Percentiles rank a stretch among this genome's conserved stretches.
Conservation (phyloP, 2,329 filamentous ascomycete species). For the Chaetothyriales sp. region DNA sequence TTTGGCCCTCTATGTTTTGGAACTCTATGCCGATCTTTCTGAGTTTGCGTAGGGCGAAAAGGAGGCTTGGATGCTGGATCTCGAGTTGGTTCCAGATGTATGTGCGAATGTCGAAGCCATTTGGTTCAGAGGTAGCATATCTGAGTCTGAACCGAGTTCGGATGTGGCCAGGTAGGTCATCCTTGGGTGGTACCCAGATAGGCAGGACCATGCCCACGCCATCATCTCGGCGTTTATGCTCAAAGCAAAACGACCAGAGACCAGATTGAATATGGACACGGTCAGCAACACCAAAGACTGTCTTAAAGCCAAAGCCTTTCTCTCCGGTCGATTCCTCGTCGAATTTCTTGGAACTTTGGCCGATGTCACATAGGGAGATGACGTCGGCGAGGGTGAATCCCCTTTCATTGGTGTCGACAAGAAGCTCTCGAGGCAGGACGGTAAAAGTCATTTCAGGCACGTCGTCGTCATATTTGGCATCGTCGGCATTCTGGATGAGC, state of each 20-base stretch:
- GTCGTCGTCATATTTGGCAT: constrained; percentile 13
- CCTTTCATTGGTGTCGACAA: constrained; percentile 27
- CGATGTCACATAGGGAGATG: constrained; percentile 26
- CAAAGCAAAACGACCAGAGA: constrained; percentile 15
- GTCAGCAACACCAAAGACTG: constrained; percentile 23
- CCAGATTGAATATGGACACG: constrained; percentile 9
- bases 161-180: constrained; percentile 1
- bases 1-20: neutral
- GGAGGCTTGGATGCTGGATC: neutral
- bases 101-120: neutral
- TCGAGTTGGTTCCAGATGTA: constrained; percentile 1
- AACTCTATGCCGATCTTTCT: constrained; percentile 5
- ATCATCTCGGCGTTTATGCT: constrained; percentile 7
- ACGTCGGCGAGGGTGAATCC: constrained; percentile 27
- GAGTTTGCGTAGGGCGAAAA: constrained; percentile 7
- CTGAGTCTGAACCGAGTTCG: constrained; percentile 6
- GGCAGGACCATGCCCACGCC: constrained; percentile 12
- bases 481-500: constrained; percentile 33
- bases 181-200: constrained; percentile 2
- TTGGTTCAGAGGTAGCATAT: constrained; percentile 1
- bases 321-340: constrained; percentile 21
- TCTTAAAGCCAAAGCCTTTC: constrained; percentile 27
- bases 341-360: constrained; percentile 24
- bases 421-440: constrained; percentile 1
- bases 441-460: constrained; percentile 2